These are phyloP conservation scores for Salvia rosmarinus DNA, from an alignment of 257 asterid genomes.

Conservation along the genomic window DNA sequence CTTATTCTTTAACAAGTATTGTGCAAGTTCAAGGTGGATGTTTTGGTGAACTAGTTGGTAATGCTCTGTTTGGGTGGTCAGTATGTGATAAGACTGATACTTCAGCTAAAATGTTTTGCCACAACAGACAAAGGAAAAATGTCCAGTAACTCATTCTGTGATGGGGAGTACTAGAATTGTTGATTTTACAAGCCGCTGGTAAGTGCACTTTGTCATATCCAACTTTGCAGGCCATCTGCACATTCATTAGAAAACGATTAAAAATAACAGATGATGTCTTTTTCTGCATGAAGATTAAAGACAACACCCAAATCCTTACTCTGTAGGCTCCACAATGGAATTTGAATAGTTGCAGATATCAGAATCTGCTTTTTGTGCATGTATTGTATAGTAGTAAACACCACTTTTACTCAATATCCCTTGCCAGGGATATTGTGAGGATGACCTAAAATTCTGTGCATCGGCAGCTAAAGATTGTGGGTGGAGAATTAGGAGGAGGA, in stretches of 20 bases:
- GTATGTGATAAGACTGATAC: neutral
- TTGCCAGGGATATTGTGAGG: constrained; percentile 63
- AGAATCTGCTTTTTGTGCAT: constrained; percentile 82
- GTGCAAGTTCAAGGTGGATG: neutral
- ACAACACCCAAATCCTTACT: constrained; percentile 50
- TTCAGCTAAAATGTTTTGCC: constrained; percentile 2
- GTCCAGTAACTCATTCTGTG: constrained; percentile 65
- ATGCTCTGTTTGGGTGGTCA: neutral
- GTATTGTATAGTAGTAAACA: constrained; percentile 69
- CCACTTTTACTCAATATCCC: constrained; percentile 93
- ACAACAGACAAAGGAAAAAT: neutral
- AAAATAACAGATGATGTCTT: neutral
- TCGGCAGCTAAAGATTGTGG: constrained; percentile 53
- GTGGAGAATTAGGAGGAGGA: constrained; percentile 75
- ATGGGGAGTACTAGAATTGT: constrained; percentile 71
- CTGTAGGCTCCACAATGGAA: constrained; percentile 75
- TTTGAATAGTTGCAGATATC: constrained; percentile 77
- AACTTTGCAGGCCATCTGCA: constrained; percentile 94
- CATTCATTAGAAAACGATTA: constrained; percentile 37
- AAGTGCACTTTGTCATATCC: constrained; percentile 93
- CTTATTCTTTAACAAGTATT: neutral
- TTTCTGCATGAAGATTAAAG: constrained; percentile 31
- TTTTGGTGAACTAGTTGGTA: constrained; percentile 27
- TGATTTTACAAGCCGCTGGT: constrained; percentile 78
- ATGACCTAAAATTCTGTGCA: constrained; percentile 42